Evolutionary conservation across 140 eudicot species (phyloP), one percentile per base, ranked within the genome.

Genomic region (Oenanthe javanica): DNA sequence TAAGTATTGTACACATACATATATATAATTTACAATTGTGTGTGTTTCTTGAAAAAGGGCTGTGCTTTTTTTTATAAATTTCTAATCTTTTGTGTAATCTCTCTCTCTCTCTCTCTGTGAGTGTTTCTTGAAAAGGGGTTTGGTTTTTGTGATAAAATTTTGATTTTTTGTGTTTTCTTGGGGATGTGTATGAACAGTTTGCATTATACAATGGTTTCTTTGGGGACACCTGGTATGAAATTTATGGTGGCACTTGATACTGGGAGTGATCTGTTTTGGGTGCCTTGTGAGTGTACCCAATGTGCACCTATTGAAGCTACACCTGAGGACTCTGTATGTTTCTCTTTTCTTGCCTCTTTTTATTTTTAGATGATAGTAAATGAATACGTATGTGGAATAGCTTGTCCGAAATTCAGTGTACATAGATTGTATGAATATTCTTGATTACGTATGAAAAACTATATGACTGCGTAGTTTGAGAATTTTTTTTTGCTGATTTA

Each of bases 171-270:
- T 23, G 54, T 70, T 50, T 48, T 51, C 73, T 19, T 71, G 73
- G 25, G n/a, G 55, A 57, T 42, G 59, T 52, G 18, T 59, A 21
- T 79, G 45, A 77, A 67, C 86, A 94, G 99, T 88, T 89, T 94
- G 92, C 96, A 92, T 80, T 94, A 94, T 84, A 85, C 99, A 42
- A 77, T 88, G 71, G 97, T 94, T 73, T 82, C 95, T 0, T 85
- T 92, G 85, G 98, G 98, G 36, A 89, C 96, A 14, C 99, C 99
- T 31, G 92, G 87, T n/a, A 77, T 83, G 83, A 78, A 80, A 83
- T 94, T 90, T 84, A 76, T 92, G 85, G 99, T 92, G 92, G 97
- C 99, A 9, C 97, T 94, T 75, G 99, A 94, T 87, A 90, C 99
- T 0, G 99, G 99, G 76, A 94, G 99, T 82, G 95, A 94, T 86